Evolutionary conservation across 2,329 filamentous ascomycete genomes (phyloP), one percentile per base, ranked within the genome.

Genomic region (Paecilomyces sp.): DNA sequence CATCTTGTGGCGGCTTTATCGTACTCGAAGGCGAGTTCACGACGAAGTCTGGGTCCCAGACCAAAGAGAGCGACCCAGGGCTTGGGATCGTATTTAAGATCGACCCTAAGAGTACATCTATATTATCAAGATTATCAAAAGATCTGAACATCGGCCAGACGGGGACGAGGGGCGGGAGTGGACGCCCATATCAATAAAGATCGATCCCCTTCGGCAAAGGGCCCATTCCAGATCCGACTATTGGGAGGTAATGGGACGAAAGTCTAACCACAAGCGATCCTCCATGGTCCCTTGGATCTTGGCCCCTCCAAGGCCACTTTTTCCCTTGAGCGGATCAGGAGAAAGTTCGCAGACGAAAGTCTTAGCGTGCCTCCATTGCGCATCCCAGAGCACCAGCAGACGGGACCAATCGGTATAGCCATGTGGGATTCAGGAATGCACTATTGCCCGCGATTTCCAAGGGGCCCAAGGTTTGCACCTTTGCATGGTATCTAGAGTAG

Each of bases 1-100:
- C 71, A 74, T 72, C 28, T 54, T 67, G 56, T 58, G 56, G 60
- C 15, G 56, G 63, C 60, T 13, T n/a, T 34, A 18, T 31, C 31
- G 54, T 22, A 55, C 30, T 5, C 9, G 25, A 34, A n/a, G 13
- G 22, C 22, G 50, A 24, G 50, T 18, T 13, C 18, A 13, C 15
- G 51, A 53, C 9, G 51, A 53, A 53, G 8, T 24, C 22, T 8
- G 51, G 22, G 51, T 53, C 51, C 5, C 9, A 30, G 15, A 30
- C 22, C 12, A 15, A 25, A 15, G 12, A 30, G 22, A 3, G 13
- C 3, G 5, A 13, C 36, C 36, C 36, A 47, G 36, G 51, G 11
- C 51, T 13, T 22, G 51, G 51, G 51, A 53, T 53, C 22, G 6
- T 30, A 25, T 25, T 53, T 25, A 28, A 25, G 12, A 53, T 53